A percentile compares a stretch with the other conserved stretches of the same genome.
Conservation (phyloP, 768 basidiomycete species). For the Gymnopilus dilepis region DNA sequence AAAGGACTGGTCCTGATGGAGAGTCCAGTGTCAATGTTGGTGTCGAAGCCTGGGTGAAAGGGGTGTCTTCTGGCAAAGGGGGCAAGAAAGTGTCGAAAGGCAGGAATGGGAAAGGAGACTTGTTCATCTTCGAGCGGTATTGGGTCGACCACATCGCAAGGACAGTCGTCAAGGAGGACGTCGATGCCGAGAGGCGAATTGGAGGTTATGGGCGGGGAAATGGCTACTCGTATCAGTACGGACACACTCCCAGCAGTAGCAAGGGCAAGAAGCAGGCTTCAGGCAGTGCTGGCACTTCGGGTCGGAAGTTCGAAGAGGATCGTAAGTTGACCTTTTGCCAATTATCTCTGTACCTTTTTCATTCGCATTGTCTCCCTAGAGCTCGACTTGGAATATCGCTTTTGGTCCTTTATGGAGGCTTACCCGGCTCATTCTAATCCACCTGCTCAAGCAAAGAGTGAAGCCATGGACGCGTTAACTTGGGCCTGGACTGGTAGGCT, state of each 20-base stretch:
- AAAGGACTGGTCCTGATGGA: constrained; percentile 24
- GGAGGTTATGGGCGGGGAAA: constrained; percentile 39
- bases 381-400: constrained; percentile 77
- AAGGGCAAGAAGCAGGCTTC: constrained; percentile 28
- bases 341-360: not conserved
- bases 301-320: constrained; percentile 41
- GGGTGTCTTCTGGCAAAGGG: constrained; percentile 22
- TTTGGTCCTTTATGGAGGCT: constrained; percentile 81
- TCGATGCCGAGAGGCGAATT: constrained; percentile 7
- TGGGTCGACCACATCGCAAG: constrained; percentile 74
- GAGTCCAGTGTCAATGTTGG: constrained; percentile 30
- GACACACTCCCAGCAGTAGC: constrained; percentile 17
- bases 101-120: constrained; percentile 33
- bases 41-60: constrained; percentile 69
- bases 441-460: constrained; percentile 57
- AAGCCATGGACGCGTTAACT: constrained; percentile 76
- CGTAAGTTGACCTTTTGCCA: constrained; percentile 37
- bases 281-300: constrained; percentile 10
- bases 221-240: constrained; percentile 16
- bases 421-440: constrained; percentile 77
- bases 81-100: not conserved
- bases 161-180: constrained; percentile 40
- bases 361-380: constrained; percentile 52
- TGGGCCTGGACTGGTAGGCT: constrained; percentile 87
- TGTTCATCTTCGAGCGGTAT: constrained; percentile 40